Conservation (phyloP, 176 grass and related monocot species). For the Canna indica region DNA sequence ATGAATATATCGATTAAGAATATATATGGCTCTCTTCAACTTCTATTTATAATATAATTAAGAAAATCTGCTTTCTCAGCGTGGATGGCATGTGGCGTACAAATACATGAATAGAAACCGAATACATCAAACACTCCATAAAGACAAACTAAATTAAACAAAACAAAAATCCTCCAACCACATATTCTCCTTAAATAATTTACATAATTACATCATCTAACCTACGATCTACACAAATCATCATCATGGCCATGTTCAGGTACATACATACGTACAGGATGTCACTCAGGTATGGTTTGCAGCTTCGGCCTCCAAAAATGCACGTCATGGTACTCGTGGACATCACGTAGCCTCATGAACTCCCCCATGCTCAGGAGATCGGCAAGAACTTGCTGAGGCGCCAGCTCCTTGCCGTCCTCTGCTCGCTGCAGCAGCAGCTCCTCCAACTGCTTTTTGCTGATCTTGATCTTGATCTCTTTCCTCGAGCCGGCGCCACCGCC, state of each 20-base stretch:
- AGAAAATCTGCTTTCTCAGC: too few relatives aligned
- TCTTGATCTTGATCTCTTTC: conserved; percentile 56
- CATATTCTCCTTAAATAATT: too few relatives aligned
- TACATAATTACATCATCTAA: too few relatives aligned
- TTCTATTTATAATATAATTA: too few relatives aligned
- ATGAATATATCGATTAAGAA: too few relatives aligned
- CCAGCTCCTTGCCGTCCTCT: conserved; percentile 11
- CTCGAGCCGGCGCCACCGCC: not conserved
- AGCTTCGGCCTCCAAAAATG: conserved; percentile 48
- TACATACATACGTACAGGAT: not conserved
- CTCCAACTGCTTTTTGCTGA: conserved; percentile 48
- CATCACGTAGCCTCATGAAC: conserved; percentile 20
- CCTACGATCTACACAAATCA: not conserved
- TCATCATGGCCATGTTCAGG: not conserved
- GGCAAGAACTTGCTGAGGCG: conserved; percentile 27
- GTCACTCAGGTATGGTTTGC: conserved; percentile 37
- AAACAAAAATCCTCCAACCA: too few relatives aligned
- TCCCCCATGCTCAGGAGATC: conserved; percentile 27
- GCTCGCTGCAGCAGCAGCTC: conserved; percentile 35
- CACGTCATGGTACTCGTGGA: not conserved
- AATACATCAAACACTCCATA: too few relatives aligned
- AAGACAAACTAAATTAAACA: too few relatives aligned
- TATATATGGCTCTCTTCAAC: too few relatives aligned
- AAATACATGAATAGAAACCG: too few relatives aligned
- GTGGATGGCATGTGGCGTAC: too few relatives aligned